Evolutionary conservation across 495 filamentous ascomycete genomes (phyloP).

Genomic region (Penicillium goetzii): DNA sequence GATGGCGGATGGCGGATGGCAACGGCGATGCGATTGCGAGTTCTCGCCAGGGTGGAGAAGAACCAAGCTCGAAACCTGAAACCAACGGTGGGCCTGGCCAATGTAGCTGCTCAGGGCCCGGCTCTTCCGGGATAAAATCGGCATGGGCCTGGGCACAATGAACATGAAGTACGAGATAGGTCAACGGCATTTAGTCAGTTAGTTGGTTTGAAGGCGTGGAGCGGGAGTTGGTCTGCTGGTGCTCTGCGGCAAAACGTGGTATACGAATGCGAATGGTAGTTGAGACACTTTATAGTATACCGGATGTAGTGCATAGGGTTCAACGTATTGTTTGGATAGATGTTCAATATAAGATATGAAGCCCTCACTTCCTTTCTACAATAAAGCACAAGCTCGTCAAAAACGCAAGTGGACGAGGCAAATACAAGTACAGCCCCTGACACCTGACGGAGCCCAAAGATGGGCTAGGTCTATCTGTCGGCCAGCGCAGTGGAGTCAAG

Average conservation of each 20-base stretch:
- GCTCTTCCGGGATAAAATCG: not conserved
- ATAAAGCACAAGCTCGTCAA: not conserved
- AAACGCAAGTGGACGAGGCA: not conserved
- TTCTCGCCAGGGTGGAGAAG: not conserved
- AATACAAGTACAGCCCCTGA: not conserved
- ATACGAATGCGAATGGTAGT: not conserved
- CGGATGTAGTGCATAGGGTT: not conserved
- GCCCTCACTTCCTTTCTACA: too few species aligned
- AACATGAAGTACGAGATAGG: not conserved
- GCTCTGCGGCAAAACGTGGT: not conserved
- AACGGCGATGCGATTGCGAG: not conserved
- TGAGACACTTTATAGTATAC: not conserved
- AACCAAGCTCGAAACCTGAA: conserved; percentile 14
- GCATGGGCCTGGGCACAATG: conserved; percentile 1
- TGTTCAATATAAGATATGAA: not conserved
- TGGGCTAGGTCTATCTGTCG: not conserved
- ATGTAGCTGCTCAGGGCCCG: not conserved
- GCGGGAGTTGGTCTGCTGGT: not conserved
- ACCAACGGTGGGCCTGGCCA: conserved; percentile 8
- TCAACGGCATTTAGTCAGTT: not conserved
- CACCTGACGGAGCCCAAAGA: not conserved
- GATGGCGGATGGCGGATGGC: not conserved
- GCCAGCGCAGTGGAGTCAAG: not conserved
- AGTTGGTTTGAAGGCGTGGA: not conserved
- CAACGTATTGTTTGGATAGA: not conserved